Base-by-base conservation (phyloP, 2,329 filamentous ascomycete species). In the Fusarium tanahbumbuense region DNA sequence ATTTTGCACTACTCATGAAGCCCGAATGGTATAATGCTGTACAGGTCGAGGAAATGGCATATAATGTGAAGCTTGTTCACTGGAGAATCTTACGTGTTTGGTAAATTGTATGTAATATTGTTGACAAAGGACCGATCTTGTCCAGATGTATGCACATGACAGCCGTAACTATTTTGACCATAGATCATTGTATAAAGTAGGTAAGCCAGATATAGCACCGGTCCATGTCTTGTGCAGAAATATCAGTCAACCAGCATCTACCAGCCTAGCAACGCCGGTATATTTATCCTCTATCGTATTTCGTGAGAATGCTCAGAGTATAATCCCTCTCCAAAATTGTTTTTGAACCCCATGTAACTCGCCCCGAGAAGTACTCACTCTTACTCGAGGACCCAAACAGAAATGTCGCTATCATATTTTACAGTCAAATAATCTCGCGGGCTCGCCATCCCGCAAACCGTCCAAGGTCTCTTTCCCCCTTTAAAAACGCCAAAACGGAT, bases 401-500 rank as follows among this genome's bases (percentile, higher is more conserved):
- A 63, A 23, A 58, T 37, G 37, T 59, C 64, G 67, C 67, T 67
- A 54, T 22, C 67, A 62, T 70, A 63, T 53, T 52, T 58, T 68
- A 67, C 67, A 64, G 56, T 53, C 42, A 52, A 45, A 49, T 56
- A 48, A 47, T 44, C 45, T 57, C 41, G 63, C 42, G 23, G 49
- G 40, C 34, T 68, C 40, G 57, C 63, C 67, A 71, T 71, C 57
- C 60, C 55, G 48, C 64, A 42, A 64, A 67, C 46, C 44, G 57
- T 42, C 40, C 52, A 42, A 49, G 46, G 34, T 53, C 34, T 55
- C 44, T 63, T 67, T 66, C 64, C 59, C 70, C 68, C 53, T 34
- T 25, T 42, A 12, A 41, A 74, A 74, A 73, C 72, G 70, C 72
- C 72, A 55, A 23, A 40, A 63, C 46, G 55, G 45, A 53, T 57